Evolutionary conservation across 305 asterid genomes (phyloP).

Genomic region (Rubia peregrina): DNA sequence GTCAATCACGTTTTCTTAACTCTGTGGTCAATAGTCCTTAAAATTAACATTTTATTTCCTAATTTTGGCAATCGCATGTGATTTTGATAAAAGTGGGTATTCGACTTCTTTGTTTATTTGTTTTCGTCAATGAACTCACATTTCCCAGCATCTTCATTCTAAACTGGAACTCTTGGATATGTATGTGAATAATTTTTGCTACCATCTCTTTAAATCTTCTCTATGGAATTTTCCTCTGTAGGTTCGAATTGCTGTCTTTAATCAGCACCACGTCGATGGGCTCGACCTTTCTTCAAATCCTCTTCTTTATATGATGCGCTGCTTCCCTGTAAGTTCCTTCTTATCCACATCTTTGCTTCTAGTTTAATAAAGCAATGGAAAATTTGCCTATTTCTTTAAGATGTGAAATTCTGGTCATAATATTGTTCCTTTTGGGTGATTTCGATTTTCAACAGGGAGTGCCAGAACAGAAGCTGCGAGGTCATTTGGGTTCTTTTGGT

Average conservation of each 20-base stretch:
- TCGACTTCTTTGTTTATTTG: neutral
- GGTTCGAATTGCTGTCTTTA: constrained; percentile 98
- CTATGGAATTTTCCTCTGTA: constrained; percentile 22
- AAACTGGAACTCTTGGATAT: neutral
- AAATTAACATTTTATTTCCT: neutral
- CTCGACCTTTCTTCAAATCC: constrained; percentile 96
- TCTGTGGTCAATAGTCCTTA: neutral
- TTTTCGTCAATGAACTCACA: neutral
- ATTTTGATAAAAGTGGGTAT: neutral
- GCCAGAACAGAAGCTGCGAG: constrained; percentile 91
- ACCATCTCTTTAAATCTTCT: constrained; percentile 1
- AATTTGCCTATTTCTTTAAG: neutral
- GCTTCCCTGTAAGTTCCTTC: constrained; percentile 73
- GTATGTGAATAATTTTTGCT: neutral
- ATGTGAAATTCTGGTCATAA: neutral
- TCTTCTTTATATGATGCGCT: constrained; percentile 96
- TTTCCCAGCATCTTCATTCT: neutral
- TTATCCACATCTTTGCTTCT: neutral
- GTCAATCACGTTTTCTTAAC: neutral
- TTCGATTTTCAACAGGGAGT: constrained; percentile 71
- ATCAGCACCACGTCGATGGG: constrained; percentile 97
- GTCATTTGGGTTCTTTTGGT: constrained; percentile 95
- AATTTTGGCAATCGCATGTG: neutral
- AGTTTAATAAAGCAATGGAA: neutral
- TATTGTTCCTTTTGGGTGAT: neutral